Evolutionary conservation across 805 yeast species (phyloP).

Genomic region (Metschnikowia orientalis): DNA sequence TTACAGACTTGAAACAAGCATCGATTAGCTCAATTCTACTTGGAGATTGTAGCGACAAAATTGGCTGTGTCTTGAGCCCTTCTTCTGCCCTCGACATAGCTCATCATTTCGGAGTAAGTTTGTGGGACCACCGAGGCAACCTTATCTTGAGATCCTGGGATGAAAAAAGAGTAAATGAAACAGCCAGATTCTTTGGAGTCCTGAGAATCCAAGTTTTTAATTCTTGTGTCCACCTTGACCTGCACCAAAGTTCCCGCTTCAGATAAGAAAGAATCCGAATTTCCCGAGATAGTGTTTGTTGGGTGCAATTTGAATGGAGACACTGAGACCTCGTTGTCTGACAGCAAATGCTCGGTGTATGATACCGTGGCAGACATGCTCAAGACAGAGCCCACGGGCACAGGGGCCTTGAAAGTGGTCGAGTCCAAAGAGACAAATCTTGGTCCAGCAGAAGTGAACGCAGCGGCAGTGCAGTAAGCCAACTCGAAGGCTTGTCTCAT

Average conservation of each 20-base stretch:
- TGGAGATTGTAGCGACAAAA: slow-evolving; percentile 43
- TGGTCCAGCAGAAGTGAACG: slow-evolving; percentile 80
- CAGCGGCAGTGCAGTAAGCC: slow-evolving; percentile 90
- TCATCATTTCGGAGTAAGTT: slow-evolving; percentile 89
- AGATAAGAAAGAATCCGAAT: slow-evolving; percentile 56
- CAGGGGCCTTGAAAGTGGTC: slow-evolving; percentile 89
- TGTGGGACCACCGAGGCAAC: slow-evolving; percentile 78
- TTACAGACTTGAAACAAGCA: no score
- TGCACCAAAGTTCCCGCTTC: slow-evolving; percentile 86
- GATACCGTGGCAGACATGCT: slow-evolving; percentile 78
- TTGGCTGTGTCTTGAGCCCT: slow-evolving; percentile 79
- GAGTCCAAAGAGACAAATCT: slow-evolving; percentile 87
- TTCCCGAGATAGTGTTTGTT: slow-evolving; percentile 50
- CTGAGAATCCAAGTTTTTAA: slow-evolving; percentile 61
- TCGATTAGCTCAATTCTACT: no score
- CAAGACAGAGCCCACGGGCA: slow-evolving; percentile 89
- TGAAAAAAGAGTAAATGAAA: slow-evolving; percentile 85
- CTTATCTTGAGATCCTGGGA: slow-evolving; percentile 51
- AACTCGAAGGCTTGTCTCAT: slow-evolving; percentile 90
- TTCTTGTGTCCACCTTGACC: slow-evolving; percentile 81
- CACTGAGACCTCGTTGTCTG: slow-evolving; percentile 24
- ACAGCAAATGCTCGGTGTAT: slow-evolving; percentile 77
- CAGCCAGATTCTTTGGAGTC: slow-evolving; percentile 73
- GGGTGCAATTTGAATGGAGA: slow-evolving; percentile 47
- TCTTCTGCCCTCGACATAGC: slow-evolving; percentile 84